Evolutionary conservation across 2,329 filamentous ascomycete species (phyloP), one percentile per base, ranked within the genome.

Genomic region (Colletotrichum incanum): DNA sequence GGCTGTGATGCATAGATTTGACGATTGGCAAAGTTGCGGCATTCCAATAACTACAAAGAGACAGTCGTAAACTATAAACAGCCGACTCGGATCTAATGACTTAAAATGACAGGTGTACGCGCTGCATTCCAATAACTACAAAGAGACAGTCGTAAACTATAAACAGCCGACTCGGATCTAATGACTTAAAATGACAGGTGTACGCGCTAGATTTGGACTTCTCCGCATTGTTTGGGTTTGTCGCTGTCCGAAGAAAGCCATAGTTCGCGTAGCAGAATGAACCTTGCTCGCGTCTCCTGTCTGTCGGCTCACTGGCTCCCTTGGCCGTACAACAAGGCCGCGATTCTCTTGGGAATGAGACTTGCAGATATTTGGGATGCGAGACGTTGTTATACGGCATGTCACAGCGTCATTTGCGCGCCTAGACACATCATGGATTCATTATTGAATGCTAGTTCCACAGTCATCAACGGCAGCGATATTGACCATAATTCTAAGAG

Each of bases 341-440:
- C 23, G 20, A 47, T 23, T 23, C 20, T n/a, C 43, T 47, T 8
- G 2, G 39, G 11, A n/a, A 23, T n/a, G 14, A 47, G 7, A 11
- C 11, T n/a, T 7, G 4, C 7, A 11, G 6, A 0, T 9, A n/a
- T 23, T 9, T 11, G 11, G 1, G 1, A 11, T 47, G 7, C 8
- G 11, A n/a, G 8, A n/a, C 7, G 0, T 3, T 47, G 8, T 9
- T n/a, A 18, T 20, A 5, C 3, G 12, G 23, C 23, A 34, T 7
- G n/a, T 4, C n/a, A 5, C 12, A 45, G 59, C 16, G 14, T 37
- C 45, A 5, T 41, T 31, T n/a, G 28, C 16, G 5, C 18, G 26
- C 31, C 23, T 5, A 34, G 3, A 6, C 37, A 11, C 23, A 20
- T n/a, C 2, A 59, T 47, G 23, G 31, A n/a, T 39, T 59, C 45